Evolutionary conservation across 192 early-diverging fungal genomes (phyloP), one percentile per base, ranked within the genome.

Genomic region (Entophlyctis luteolus): DNA sequence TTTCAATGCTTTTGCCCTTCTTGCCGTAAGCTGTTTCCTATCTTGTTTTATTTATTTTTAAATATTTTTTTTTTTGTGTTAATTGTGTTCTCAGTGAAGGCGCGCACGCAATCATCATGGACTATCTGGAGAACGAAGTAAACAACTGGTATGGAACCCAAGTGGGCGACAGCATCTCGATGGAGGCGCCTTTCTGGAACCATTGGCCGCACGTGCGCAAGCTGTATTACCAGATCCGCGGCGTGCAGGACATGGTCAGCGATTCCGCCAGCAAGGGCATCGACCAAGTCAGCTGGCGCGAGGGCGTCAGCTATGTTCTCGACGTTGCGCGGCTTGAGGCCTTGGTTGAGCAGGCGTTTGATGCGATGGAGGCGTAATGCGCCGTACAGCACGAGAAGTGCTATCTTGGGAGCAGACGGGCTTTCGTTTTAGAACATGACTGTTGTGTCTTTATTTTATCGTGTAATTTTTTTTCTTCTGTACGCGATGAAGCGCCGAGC

Each of bases 121-220:
- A 74, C 53, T 74, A 74, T 35, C 36, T 38, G 22, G 72, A 68
- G 33, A 65, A 58, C 16, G 67, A 74, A 29, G 67, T 58, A 31
- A 32, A 54, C 42, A 42, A 59, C 29, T 29, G n/a, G 5, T 35
- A 45, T 10, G 56, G 55, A 20, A 71, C 67, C 2, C 32, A 38
- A 32, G 8, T n/a, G 5, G 72, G 68, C 25, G 58, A 74, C 22
- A 36, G 18, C 12, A 50, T 70, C 29, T 56, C 37, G 12, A 74
- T 74, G 72, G 72, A 74, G 46, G 48, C 68, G 29, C 67, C 72
- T 27, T 69, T 74, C 37, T 74, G 72, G 72, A 74, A 74, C 50
- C 33, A 69, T 33, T 74, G 66, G 57, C 72, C 72, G 46, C 67
- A 74, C 36, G 36, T 74, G 10, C 14, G 36, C 18, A 74, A 74